phyloP scores from a whole-genome alignment of 73 alveolate species.

The Loxodes magnus region DNA sequence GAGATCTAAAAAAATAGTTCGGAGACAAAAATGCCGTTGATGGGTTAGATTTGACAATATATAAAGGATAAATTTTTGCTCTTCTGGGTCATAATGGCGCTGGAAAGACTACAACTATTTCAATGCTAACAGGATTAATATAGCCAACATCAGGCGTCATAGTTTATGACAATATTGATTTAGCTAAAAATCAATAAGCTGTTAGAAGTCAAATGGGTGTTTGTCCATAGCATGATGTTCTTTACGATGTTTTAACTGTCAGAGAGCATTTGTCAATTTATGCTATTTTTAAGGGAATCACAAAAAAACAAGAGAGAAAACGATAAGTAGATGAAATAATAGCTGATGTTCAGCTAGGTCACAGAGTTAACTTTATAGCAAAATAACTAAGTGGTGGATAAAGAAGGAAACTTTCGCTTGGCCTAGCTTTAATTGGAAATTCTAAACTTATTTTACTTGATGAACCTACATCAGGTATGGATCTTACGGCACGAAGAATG shows the following conservation, averaged over 20 bases:
- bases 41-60: constrained; percentile 57
- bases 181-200: constrained; percentile 17
- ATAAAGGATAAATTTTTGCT: constrained; percentile 70
- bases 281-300: constrained; percentile 77
- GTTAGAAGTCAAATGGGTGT: constrained; percentile 90
- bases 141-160: constrained; percentile 25
- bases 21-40: constrained; percentile 84
- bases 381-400: constrained; percentile 87
- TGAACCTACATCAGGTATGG: constrained; percentile 98
- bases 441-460: constrained; percentile 80
- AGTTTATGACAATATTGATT: not conserved
- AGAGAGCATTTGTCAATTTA: constrained; percentile 60
- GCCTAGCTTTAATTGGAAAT: constrained; percentile 87
- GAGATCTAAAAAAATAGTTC: constrained; percentile 6
- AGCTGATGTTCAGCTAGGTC: constrained; percentile 66
- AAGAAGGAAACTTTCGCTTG: constrained; percentile 79
- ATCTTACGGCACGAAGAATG: constrained; percentile 80
- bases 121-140: constrained; percentile 44
- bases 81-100: constrained; percentile 99
- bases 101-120: constrained; percentile 95
- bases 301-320: constrained; percentile 26
- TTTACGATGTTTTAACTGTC: constrained; percentile 70
- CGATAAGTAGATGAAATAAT: constrained; percentile 56
- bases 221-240: constrained; percentile 96
- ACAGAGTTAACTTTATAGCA: constrained; percentile 43